Base-by-base conservation (phyloP, 768 basidiomycete species). In the Nidularia sp. region DNA sequence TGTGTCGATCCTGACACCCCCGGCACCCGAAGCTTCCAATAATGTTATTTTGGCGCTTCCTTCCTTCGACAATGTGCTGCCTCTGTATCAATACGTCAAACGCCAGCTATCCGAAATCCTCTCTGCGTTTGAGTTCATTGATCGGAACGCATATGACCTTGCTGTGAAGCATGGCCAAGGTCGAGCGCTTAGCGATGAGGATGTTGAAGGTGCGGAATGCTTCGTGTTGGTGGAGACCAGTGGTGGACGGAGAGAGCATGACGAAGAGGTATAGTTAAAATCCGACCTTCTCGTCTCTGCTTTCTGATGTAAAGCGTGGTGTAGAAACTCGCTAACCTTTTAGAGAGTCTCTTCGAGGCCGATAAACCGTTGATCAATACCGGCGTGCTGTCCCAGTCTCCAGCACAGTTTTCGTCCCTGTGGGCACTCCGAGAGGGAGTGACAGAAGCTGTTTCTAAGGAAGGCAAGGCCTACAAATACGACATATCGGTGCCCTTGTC, bases 401-500 rank as follows among this genome's bases (percentile, higher is more conserved):
- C 92, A 18, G 81, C 87, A 0, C 96, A 99, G 65, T 92, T 95
- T 62, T 80, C 86, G 0, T 86, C 89, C 0, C 70, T 99, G 1
- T 98, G 97, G 97, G 83, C 85, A 0, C 74, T 98, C 15, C 87
- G 96, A 29, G 97, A 99, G 70, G 86, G 90, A 12, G 78, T 98
- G 25, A 84, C 97, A 1, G 97, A 99, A 67, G 90, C 93, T 4
- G 81, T 90, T 3, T 89, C 90, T 36, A 98, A 98, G 65, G 86
- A 92, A 65, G 97, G 97, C 42, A 93, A 93, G 59, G 85, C 87
- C 5, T 98, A 98, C 76, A 99, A 99, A 72, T 99, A 98, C 64
- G 94, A 97, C 61, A 81, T 99, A 44, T 93, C 91, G 8, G 82
- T 98, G 10, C 95, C 95, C 5, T 75, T 94, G 3, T 78, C 82